phyloP scores from a whole-genome alignment of 441 rosid genomes.

The Rhodomyrtus psidioides region DNA sequence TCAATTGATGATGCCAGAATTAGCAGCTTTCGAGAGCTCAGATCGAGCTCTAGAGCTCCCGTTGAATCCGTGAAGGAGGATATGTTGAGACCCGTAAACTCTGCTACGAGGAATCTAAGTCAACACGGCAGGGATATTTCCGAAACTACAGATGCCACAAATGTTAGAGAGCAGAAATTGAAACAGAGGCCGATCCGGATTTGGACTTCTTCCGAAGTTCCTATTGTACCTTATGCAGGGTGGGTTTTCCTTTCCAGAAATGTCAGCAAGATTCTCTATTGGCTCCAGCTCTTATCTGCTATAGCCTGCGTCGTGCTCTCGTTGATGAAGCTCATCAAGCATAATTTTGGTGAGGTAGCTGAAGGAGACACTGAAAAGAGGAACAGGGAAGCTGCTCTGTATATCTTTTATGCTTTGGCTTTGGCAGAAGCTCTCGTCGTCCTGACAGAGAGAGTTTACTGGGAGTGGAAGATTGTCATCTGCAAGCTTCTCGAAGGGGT shows the following conservation, averaged over 20 bases:
- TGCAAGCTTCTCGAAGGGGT: slow-evolving; percentile 65
- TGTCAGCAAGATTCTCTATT: slow-evolving; percentile 63
- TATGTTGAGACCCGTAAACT: slow-evolving; percentile 15
- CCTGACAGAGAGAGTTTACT: slow-evolving; percentile 71
- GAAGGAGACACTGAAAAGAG: slow-evolving; percentile 65
- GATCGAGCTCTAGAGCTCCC: slow-evolving; percentile 33
- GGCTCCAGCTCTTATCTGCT: slow-evolving; percentile 93
- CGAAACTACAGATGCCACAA: not conserved
- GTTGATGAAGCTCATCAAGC: slow-evolving; percentile 52
- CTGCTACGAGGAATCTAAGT: slow-evolving; percentile 10
- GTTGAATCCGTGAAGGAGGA: slow-evolving; percentile 16
- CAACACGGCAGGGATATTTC: slow-evolving; percentile 12
- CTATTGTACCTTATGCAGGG: slow-evolving; percentile 63
- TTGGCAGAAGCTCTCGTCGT: slow-evolving; percentile 80
- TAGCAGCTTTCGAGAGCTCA: slow-evolving; percentile 59
- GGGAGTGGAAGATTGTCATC: slow-evolving; percentile 73
- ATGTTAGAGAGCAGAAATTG: slow-evolving; percentile 12
- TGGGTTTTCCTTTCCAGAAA: slow-evolving; percentile 68
- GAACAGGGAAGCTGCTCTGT: slow-evolving; percentile 59
- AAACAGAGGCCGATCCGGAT: slow-evolving; percentile 32
- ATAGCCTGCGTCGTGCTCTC: slow-evolving; percentile 61
- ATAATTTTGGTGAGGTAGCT: slow-evolving; percentile 55
- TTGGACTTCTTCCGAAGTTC: slow-evolving; percentile 76
- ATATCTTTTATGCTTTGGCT: slow-evolving; percentile 75
- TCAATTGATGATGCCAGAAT: slow-evolving; percentile 64